Percentiles rank a stretch among this genome's conserved stretches.
Conservation (phyloP, 768 basidiomycete species). For the Tremella mesenterica region DNA sequence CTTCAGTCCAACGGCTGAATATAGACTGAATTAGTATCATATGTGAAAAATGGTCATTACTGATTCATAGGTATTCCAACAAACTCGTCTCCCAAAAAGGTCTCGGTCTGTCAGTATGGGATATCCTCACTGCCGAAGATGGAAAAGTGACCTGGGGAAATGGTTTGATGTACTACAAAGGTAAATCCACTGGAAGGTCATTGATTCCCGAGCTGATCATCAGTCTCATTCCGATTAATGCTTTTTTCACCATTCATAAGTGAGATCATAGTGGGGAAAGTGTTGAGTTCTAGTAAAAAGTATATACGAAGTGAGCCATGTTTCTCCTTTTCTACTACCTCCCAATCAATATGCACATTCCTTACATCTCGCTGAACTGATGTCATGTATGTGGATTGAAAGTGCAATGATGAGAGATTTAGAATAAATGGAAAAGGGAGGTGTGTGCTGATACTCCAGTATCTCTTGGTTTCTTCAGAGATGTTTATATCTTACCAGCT, state of each 20-base stretch:
- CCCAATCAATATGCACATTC: background rate
- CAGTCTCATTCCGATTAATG: conserved; percentile 80
- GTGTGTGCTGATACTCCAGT: conserved; percentile 52
- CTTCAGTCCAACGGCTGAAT: background rate
- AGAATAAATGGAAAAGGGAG: background rate
- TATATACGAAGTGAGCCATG: conserved; percentile 65
- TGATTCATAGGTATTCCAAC: conserved; percentile 82
- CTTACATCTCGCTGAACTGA: background rate
- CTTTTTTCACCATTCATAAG: conserved; percentile 84
- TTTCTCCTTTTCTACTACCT: background rate
- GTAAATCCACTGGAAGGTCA: conserved; percentile 48
- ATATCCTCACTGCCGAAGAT: conserved; percentile 74
- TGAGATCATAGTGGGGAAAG: conserved; percentile 81
- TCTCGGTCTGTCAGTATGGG: conserved; percentile 81
- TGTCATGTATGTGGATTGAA: background rate
- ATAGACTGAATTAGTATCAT: background rate
- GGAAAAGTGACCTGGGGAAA: conserved; percentile 92
- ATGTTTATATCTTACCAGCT: conserved; percentile 70
- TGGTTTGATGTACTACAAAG: conserved; percentile 88
- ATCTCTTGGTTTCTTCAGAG: conserved; percentile 84
- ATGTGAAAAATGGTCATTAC: background rate
- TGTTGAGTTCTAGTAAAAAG: conserved; percentile 74
- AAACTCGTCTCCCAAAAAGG: conserved; percentile 72
- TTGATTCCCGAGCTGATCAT: background rate
- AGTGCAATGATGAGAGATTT: background rate